Conservation (phyloP, 805 yeast genomes). For the Naumovozyma castellii region DNA sequence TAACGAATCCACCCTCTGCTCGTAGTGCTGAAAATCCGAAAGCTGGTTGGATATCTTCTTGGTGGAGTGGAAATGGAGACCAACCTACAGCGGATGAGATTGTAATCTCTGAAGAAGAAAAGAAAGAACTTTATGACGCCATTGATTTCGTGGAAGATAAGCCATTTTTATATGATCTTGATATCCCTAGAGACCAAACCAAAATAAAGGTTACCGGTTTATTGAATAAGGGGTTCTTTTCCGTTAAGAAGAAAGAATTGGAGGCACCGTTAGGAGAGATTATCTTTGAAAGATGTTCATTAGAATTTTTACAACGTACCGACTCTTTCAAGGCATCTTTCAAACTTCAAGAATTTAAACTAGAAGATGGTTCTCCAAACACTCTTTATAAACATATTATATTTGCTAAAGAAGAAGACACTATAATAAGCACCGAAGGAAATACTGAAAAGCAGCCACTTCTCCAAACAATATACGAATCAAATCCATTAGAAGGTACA, state of each 20-base stretch:
- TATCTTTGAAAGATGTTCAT: conserved; percentile 70
- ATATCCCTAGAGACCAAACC: conserved; percentile 65
- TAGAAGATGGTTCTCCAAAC: conserved; percentile 76
- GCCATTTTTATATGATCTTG: conserved; percentile 35
- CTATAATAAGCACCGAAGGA: conserved; percentile 21
- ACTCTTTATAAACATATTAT: conserved; percentile 82
- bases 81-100: conserved; percentile 30
- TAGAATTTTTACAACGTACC: conserved; percentile 65
- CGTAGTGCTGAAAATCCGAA: conserved; percentile 1
- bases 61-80: conserved; percentile 44
- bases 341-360: conserved; percentile 68
- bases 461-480: conserved; percentile 73
- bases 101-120: conserved; percentile 70
- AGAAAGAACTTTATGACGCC: conserved; percentile 83
- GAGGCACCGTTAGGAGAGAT: conserved; percentile 57
- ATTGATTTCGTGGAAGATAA: conserved; percentile 77
- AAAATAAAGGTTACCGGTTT: conserved; percentile 58
- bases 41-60: conserved; percentile 58
- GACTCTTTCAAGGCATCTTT: conserved; percentile 67
- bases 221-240: conserved; percentile 68
- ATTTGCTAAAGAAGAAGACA: conserved; percentile 52
- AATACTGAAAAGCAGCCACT: conserved; percentile 44
- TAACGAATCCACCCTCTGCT: conserved; percentile 4
- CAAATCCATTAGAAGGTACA: conserved; percentile 71
- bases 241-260: conserved; percentile 35